Base-by-base conservation (phyloP, 202 grass and related monocot genomes). In the Schoenoplectus triqueter region DNA sequence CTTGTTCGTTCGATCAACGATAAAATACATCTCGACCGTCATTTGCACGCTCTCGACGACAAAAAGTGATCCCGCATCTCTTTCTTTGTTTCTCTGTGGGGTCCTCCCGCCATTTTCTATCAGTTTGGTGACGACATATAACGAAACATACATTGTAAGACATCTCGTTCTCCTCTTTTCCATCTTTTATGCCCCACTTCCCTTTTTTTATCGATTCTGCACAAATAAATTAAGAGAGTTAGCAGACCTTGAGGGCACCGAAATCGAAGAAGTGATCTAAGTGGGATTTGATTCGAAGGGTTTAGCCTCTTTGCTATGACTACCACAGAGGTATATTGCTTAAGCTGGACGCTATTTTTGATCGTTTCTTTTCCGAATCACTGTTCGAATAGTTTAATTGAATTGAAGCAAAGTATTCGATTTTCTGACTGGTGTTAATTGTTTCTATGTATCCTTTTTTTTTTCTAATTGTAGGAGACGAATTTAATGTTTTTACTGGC, bases 401-500 rank as follows among this genome's bases (percentile, higher is more conserved):
- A 59, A 10, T 78, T 78, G 22, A 10, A 57, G 5, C 4, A 13
- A 41, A 60, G 2, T 60, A 39, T 14, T 15, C 13, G 22, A 41
- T 17, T 78, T 44, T 60, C 0, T 7, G 6, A 60, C 9, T 19
- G 73, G 11, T 0, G 20, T 77, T 77, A 14, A 77, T 57, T n/a
- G 50, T 76, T 21, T 76, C 0, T 40, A 55, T 75, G 1, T 31
- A 49, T 50, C 21, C 63, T 21, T 57, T 69, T 22, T 6, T 82
- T 50, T 82, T 45, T 64, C 2, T 13, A 59, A 7, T 70, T 2
- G 10, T 69, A 83, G 81, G 81, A 69, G 17, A 69, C 65, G 9
- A 68, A 83, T 83, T 70, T 66, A 49, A 83, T 70, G 81, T 9
- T 70, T 49, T 39, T 19, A 56, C 81, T 83, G 49, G 19, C 48